phyloP scores from a whole-genome alignment of 2,329 filamentous ascomycete genomes.

The Ophiostoma ulmi region DNA sequence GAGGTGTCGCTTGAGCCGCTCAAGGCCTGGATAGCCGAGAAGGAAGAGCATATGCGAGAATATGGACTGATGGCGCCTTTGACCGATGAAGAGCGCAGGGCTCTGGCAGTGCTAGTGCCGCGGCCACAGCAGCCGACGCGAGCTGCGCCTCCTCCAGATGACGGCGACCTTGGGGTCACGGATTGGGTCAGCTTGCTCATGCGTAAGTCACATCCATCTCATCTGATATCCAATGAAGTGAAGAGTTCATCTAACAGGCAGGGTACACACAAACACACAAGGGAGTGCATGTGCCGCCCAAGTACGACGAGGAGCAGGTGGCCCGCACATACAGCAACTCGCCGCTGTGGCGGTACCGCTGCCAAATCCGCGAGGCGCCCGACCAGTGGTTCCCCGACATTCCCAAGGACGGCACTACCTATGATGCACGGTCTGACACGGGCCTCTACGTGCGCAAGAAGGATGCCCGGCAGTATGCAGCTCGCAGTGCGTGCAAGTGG shows the following conservation, averaged over 20 bases:
- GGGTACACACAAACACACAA: conserved; percentile 34
- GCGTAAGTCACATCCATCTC: conserved; percentile 31
- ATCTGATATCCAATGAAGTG: neutral
- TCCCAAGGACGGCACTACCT: conserved; percentile 15
- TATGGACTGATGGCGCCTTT: conserved; percentile 36
- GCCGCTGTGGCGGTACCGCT: conserved; percentile 30
- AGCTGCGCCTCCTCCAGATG: neutral
- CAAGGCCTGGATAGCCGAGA: conserved; percentile 39
- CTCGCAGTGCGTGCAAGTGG: conserved; percentile 44
- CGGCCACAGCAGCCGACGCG: neutral
- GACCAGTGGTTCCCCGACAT: conserved; percentile 29
- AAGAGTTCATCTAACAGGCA: conserved; percentile 5
- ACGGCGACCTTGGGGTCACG: conserved; percentile 20
- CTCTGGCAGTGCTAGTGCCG: neutral
- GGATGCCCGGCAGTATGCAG: conserved; percentile 51
- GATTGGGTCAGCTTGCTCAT: conserved; percentile 41
- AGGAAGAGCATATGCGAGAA: conserved; percentile 36
- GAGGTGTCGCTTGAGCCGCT: conserved; percentile 27
- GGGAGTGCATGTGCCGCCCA: conserved; percentile 19
- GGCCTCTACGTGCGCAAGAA: conserved; percentile 44
- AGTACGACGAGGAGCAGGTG: conserved; percentile 29
- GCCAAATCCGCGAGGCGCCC: conserved; percentile 30
- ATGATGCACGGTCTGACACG: conserved; percentile 33
- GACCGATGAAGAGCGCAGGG: conserved; percentile 37
- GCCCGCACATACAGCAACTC: conserved; percentile 15